Base-by-base conservation (phyloP, 2,329 filamentous ascomycete genomes). In the Ascosphaera acerosa region DNA sequence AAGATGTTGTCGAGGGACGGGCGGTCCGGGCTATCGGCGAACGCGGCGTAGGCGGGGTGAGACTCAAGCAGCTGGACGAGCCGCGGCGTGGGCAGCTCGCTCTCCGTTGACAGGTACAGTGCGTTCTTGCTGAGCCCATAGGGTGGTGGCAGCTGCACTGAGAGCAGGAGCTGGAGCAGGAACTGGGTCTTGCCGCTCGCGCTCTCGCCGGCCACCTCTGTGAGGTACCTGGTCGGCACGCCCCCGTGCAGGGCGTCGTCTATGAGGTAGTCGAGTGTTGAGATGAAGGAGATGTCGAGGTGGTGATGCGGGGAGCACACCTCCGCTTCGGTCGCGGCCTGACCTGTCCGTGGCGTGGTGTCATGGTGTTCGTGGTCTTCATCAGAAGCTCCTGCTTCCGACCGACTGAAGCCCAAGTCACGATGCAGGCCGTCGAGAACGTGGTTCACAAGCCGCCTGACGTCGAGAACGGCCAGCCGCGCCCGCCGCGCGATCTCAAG, bases 181-280 rank as follows among this genome's bases (percentile, higher is more conserved):
- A 92, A 69, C 50, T 97, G 87, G 1, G 87, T 92, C 62, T 97
- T 97, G 44, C 84, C 87, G 40, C 72, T 76, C 42, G 82, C 87
- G 45, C 71, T 90, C 57, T 94, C 87, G 35, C 87, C 87, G 2
- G 80, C 76, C 36, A 97, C 63, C 50, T 97, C 87, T 5, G 78
- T 81, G 44, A 97, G 59, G 51, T 75, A 74, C 29, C 81, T 76
- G 2, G 70, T 63, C 1, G 75, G 76, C 33, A 94, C 64, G 14
- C 87, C 87, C 30, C 82, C 84, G 36, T 66, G 67, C 23, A 94
- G 60, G 2, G 64, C 56, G 23, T 45, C 47, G 49, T 97, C 84
- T 18, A 97, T 59, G 22, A 53, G 52, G 31, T 64, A 57, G 49
- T 90, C 77, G 27, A 92, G 63, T 0, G 78, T 89, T 55, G 75